Base-by-base conservation (phyloP, 345 rosid genomes). In the Turnera subulata region DNA sequence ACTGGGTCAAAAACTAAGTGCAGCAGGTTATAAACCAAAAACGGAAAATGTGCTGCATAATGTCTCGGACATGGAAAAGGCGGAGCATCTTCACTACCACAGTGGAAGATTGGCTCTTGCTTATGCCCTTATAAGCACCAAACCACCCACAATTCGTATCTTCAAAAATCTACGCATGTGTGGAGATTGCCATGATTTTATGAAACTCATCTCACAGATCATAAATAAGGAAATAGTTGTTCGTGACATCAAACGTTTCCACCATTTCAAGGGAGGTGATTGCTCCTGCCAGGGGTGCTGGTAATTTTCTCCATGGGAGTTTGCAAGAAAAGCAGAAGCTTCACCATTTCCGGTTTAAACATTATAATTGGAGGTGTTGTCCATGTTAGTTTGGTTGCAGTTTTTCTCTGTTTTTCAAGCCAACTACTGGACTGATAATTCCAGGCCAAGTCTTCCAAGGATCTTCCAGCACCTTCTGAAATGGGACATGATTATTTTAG, bases 21-120 rank as follows among this genome's bases (percentile, higher is more conserved):
- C 55, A 11, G 21, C 19, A 13, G 68, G 64, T 44, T 47, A 66
- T 59, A 33, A 23, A 25, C 68, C 61, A 12, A 52, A 47, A 24
- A 50, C 53, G 45, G 55, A 64, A 43, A 64, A 19, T 22, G 65
- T 39, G 48, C 65, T 59, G n/a, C 61, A 67, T 47, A 40, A 60
- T 37, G 11, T 67, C 47, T 16, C 35, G 22, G 16, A 53, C 37
- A 47, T 16, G 38, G 71, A 60, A 38, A 67, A 59, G 19, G 26
- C 17, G 17, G 56, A 67, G 14, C 42, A 53, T 59, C 71, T 54
- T 18, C 18, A 40, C 42, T 22, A 60, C 46, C 71, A 67, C 32
- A 67, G 71, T 54, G 71, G 59, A 49, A 67, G 56, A 59, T 22
- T 67, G 45, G 71, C 71, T 59, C 65, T 67, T 33, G 53, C 65